Evolutionary conservation across 2,329 filamentous ascomycete genomes (phyloP).

Genomic region (Verruconis gallopava): DNA sequence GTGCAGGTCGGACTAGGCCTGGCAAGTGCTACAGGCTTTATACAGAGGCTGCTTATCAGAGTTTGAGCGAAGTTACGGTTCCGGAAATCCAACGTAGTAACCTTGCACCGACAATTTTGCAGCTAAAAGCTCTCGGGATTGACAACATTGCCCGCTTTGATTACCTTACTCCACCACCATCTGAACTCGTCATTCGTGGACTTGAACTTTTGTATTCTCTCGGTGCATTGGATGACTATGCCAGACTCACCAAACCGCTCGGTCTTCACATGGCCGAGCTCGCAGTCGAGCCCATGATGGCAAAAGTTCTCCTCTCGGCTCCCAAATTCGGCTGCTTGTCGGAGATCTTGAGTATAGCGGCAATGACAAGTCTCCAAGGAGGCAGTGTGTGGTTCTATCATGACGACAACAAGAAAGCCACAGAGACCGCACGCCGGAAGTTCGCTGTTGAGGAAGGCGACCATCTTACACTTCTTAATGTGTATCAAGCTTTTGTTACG

Average conservation of each 20-base stretch:
- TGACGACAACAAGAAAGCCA: slow-evolving; percentile 60
- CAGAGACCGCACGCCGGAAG: slow-evolving; percentile 61
- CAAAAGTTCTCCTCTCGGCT: slow-evolving; percentile 69
- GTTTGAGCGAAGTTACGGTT: slow-evolving; percentile 57
- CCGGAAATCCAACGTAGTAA: slow-evolving; percentile 92
- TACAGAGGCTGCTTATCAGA: slow-evolving; percentile 58
- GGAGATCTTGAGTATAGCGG: slow-evolving; percentile 82
- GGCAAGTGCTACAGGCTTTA: slow-evolving; percentile 94
- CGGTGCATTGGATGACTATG: slow-evolving; percentile 77
- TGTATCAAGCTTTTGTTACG: slow-evolving; percentile 79
- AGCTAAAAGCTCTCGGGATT: slow-evolving; percentile 88
- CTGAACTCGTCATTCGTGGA: slow-evolving; percentile 71
- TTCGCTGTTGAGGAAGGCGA: slow-evolving; percentile 92
- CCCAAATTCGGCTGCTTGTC: slow-evolving; percentile 62
- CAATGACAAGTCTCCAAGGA: slow-evolving; percentile 72
- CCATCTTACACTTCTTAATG: slow-evolving; percentile 81
- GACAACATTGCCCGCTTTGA: slow-evolving; percentile 88
- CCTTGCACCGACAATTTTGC: slow-evolving; percentile 73
- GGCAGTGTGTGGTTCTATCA: slow-evolving; percentile 73
- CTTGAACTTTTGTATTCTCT: slow-evolving; percentile 79
- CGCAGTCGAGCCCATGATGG: slow-evolving; percentile 91
- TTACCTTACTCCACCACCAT: slow-evolving; percentile 74
- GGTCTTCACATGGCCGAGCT: slow-evolving; percentile 86
- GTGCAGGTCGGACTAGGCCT: slow-evolving; percentile 75
- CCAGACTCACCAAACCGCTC: slow-evolving; percentile 79